Conservation (phyloP, 441 rosid species). For the Melianthus villosus region DNA sequence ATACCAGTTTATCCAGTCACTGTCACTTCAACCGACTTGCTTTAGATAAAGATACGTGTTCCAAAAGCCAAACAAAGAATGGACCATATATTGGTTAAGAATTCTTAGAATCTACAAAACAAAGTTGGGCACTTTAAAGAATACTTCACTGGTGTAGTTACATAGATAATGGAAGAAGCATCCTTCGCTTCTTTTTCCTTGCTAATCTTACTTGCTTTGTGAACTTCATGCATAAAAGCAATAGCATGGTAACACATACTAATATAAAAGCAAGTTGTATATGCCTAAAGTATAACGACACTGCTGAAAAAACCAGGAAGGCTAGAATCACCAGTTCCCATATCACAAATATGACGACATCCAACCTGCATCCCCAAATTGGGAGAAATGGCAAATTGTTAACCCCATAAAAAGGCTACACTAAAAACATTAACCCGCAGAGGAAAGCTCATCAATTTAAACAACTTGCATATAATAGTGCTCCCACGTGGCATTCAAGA, state of each 20-base stretch:
- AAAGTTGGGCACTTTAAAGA: slow-evolving; percentile 11
- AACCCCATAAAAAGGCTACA: no score
- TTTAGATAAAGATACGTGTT: no score
- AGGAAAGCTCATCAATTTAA: no score
- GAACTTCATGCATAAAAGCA: slow-evolving; percentile 70
- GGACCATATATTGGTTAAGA: slow-evolving; percentile 8
- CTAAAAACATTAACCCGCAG: no score
- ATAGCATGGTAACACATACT: slow-evolving; percentile 43
- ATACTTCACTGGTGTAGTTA: slow-evolving; percentile 16
- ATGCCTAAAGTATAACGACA: slow-evolving; percentile 68
- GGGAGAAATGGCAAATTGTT: no score
- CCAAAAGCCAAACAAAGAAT: no score
- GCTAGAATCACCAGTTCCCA: slow-evolving; percentile 81
- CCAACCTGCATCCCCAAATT: slow-evolving; percentile 57
- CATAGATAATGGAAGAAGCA: slow-evolving; percentile 97
- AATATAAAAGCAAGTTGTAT: slow-evolving; percentile 53
- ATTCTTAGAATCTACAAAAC: slow-evolving; percentile 15
- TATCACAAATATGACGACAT: slow-evolving; percentile 69
- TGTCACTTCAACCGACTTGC: no score
- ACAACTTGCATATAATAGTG: no score
- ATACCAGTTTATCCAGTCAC: no score
- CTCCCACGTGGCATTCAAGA: no score
- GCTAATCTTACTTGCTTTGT: slow-evolving; percentile 61
- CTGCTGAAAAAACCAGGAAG: slow-evolving; percentile 77
- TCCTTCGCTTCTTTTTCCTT: slow-evolving; percentile 79